Percentiles rank a stretch among this genome's conserved stretches.
These are phyloP conservation scores for Roridomyces roridus DNA, from an alignment of 768 basidiomycete species.

Conservation along the genomic window DNA sequence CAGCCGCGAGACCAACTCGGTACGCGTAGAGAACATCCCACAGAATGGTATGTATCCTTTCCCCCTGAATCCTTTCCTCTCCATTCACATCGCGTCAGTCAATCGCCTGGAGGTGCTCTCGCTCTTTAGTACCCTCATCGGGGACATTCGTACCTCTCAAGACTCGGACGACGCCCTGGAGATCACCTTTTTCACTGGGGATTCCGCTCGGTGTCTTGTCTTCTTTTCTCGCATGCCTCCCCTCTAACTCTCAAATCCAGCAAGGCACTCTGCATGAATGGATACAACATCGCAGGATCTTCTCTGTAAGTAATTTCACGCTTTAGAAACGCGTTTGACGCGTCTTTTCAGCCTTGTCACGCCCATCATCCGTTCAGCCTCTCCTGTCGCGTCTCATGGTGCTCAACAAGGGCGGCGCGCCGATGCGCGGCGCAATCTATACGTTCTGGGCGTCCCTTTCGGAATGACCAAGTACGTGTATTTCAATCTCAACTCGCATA, in stretches of 20 bases:
- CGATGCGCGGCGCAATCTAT: constrained; percentile 78
- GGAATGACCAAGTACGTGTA: constrained; percentile 72
- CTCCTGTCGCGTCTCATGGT: constrained; percentile 29
- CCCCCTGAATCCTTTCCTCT: neutral
- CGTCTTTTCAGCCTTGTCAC: constrained; percentile 42
- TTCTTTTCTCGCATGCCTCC: neutral
- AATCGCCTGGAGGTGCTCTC: constrained; percentile 55
- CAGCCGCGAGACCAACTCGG: constrained; percentile 46
- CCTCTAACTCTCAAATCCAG: constrained; percentile 37
- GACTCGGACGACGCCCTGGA: constrained; percentile 51
- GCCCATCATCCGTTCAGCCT: constrained; percentile 30
- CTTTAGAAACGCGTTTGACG: constrained; percentile 25
- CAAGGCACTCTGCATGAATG: constrained; percentile 72
- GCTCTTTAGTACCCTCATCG: constrained; percentile 64
- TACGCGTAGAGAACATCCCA: constrained; percentile 57
- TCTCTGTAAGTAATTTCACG: constrained; percentile 53
- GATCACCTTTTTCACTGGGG: constrained; percentile 58
- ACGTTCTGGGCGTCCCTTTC: constrained; percentile 85
- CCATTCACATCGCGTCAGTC: constrained; percentile 29
- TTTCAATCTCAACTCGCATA: neutral
- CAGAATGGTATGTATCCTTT: constrained; percentile 38
- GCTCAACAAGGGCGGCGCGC: constrained; percentile 31
- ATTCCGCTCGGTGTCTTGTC: constrained; percentile 53
- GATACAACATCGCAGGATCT: constrained; percentile 60
- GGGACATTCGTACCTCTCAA: constrained; percentile 56